These are phyloP conservation scores for Neurospora tetrasperma DNA, from an alignment of 495 filamentous ascomycete species.

Conservation along the genomic window DNA sequence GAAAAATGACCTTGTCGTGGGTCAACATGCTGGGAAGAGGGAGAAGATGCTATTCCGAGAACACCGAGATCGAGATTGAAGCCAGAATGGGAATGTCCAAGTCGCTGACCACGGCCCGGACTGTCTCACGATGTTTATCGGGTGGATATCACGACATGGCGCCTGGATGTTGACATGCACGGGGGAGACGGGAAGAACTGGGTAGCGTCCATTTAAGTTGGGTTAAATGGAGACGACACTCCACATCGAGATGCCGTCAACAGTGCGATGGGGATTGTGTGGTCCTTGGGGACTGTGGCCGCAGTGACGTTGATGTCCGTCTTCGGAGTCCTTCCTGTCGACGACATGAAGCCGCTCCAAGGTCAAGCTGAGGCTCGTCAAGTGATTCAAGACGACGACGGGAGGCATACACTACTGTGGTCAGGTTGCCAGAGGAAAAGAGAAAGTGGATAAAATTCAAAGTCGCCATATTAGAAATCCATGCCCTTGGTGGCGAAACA, in stretches of 20 bases:
- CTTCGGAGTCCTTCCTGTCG: neutral
- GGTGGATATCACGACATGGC: neutral
- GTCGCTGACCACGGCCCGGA: neutral
- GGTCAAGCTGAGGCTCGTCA: neutral
- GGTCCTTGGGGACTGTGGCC: neutral
- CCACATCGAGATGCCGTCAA: neutral
- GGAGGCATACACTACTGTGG: neutral
- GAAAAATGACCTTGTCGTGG: neutral
- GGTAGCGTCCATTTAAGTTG: neutral
- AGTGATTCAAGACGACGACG: too few relatives aligned
- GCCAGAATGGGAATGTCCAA: neutral
- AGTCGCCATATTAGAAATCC: neutral
- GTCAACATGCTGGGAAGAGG: neutral
- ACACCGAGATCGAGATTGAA: neutral
- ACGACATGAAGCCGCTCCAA: neutral
- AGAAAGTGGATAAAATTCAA: neutral
- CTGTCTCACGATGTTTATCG: neutral
- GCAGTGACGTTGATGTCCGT: neutral
- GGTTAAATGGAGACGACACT: neutral
- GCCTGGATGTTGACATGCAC: neutral
- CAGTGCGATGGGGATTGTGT: neutral
- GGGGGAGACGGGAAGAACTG: neutral
- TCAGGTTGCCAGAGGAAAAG: neutral
- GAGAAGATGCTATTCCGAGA: neutral
- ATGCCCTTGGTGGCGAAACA: neutral